A percentile compares a stretch with the other conserved stretches of the same genome.
Conservation (phyloP, 1,284 basidiomycete genomes). For the Xanthoconium separans region DNA sequence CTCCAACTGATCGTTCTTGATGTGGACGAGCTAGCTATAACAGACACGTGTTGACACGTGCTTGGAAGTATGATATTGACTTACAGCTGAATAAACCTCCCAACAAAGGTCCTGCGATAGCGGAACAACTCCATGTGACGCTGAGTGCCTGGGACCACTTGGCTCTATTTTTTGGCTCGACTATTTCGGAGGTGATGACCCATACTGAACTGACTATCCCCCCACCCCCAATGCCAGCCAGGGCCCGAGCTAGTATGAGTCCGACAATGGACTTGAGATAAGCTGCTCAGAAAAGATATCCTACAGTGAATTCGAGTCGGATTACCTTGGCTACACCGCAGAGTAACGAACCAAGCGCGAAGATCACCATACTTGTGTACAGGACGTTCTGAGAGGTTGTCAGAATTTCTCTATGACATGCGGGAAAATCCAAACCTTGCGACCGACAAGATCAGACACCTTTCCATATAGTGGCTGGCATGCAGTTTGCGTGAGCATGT, state of each 20-base stretch:
- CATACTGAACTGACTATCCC: conserved; percentile 81
- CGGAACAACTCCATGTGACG: conserved; percentile 80
- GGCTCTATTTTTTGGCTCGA: conserved; percentile 62
- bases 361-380: conserved; percentile 66
- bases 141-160: conserved; percentile 82
- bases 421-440: conserved; percentile 50
- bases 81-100: conserved; percentile 76
- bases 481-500: conserved; percentile 80
- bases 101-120: conserved; percentile 73
- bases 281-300: conserved; percentile 17
- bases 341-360: conserved; percentile 67
- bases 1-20: conserved; percentile 56
- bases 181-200: conserved; percentile 79
- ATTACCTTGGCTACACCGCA: conserved; percentile 68
- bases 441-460: conserved; percentile 73
- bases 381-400: conserved; percentile 51
- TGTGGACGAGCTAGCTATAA: conserved; percentile 15
- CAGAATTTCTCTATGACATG: neutral
- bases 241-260: conserved; percentile 53
- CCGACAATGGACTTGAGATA: conserved; percentile 54
- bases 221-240: conserved; percentile 75
- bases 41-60: conserved; percentile 15
- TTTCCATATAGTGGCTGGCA: conserved; percentile 78
- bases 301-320: conserved; percentile 6
- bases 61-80: conserved; percentile 27